phyloP scores from a whole-genome alignment of 2,329 filamentous ascomycete species.

The Pseudodiploospora longispora region DNA sequence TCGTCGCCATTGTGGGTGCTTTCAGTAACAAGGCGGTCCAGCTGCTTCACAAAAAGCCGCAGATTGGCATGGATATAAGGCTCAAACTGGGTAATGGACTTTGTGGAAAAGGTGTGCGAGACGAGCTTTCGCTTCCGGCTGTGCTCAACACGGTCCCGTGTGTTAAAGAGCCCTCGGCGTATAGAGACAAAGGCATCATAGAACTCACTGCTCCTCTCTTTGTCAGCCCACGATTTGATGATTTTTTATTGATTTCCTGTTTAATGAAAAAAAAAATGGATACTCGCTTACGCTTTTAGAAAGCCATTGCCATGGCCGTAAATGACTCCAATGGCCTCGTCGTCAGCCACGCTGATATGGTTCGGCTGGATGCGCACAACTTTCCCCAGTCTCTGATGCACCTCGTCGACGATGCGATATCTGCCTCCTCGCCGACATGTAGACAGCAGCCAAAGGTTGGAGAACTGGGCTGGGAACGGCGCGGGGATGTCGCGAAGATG shows the following conservation, averaged over 20 bases:
- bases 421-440: constrained; percentile 57
- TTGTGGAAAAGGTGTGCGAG: constrained; percentile 77
- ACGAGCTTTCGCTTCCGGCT: constrained; percentile 84
- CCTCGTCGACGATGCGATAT: constrained; percentile 56
- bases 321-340: constrained; percentile 64
- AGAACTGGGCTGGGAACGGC: constrained; percentile 57
- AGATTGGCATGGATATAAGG: constrained; percentile 80
- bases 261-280: neutral
- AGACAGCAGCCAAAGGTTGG: constrained; percentile 72
- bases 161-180: constrained; percentile 80
- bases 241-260: neutral
- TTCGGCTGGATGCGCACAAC: constrained; percentile 77
- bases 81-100: constrained; percentile 76
- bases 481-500: constrained; percentile 49
- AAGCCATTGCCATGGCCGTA: constrained; percentile 78
- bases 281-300: constrained; percentile 50
- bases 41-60: constrained; percentile 62
- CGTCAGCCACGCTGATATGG: constrained; percentile 75
- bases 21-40: constrained; percentile 53
- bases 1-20: constrained; percentile 39
- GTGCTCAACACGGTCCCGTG: constrained; percentile 72
- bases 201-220: constrained; percentile 54
- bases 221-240: neutral
- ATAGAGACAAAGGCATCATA: constrained; percentile 92
- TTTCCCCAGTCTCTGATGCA: constrained; percentile 70